These are phyloP conservation scores for Lentinula aciculospora DNA, from an alignment of 768 basidiomycete genomes.

Conservation along the genomic window DNA sequence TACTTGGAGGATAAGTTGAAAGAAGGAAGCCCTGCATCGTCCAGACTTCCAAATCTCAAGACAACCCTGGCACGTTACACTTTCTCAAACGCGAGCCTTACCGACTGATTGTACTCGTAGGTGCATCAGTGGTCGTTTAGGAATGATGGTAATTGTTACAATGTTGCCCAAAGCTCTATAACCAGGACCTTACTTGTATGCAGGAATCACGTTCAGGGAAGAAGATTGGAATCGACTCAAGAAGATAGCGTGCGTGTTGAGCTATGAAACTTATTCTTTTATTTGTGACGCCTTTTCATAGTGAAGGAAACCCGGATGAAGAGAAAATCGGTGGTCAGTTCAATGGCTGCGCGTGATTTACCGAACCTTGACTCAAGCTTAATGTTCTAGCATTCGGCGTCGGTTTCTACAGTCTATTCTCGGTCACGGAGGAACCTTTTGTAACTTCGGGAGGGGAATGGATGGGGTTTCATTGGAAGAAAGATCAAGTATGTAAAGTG, in stretches of 20 bases:
- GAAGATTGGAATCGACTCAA: constrained; percentile 88
- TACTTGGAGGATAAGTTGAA: constrained; percentile 28
- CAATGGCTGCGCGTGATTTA: too few species aligned
- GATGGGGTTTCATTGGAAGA: constrained; percentile 13
- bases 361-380: not conserved
- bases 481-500: not conserved
- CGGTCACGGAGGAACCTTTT: constrained; percentile 78
- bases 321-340: constrained; percentile 71
- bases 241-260: constrained; percentile 59
- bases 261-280: not conserved
- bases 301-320: constrained; percentile 92
- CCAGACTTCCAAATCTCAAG: constrained; percentile 56
- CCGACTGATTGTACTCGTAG: constrained; percentile 25
- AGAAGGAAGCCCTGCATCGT: constrained; percentile 5
- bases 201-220: constrained; percentile 75
- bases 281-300: constrained; percentile 16
- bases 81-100: not conserved
- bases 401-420: constrained; percentile 80
- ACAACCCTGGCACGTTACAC: constrained; percentile 42
- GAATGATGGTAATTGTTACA: constrained; percentile 57
- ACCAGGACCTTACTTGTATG: constrained; percentile 83
- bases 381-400: constrained; percentile 65
- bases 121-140: constrained; percentile 79
- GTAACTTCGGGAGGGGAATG: constrained; percentile 69
- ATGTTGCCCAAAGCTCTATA: not conserved